phyloP scores from a whole-genome alignment of 129 eudicot species.

The Flaveria trinervia region DNA sequence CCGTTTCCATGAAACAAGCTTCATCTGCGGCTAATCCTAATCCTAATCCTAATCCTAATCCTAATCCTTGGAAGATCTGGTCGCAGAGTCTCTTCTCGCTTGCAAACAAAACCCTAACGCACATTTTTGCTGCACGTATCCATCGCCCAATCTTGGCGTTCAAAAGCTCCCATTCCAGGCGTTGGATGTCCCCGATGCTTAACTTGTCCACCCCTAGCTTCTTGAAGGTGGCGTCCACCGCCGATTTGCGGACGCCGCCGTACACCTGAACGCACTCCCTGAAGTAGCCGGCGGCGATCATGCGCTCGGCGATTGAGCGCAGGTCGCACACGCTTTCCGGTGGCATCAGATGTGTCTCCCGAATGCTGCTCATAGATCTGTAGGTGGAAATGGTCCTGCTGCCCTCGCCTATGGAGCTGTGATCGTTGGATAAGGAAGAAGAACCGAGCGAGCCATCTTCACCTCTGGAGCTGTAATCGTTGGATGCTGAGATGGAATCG shows the following conservation, averaged over 20 bases:
- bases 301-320: slow-evolving; percentile 56
- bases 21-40: slow-evolving; percentile 31
- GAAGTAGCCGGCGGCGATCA: slow-evolving; percentile 51
- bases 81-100: slow-evolving; percentile 55
- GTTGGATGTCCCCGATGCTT: slow-evolving; percentile 56
- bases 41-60: slow-evolving; percentile 32
- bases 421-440: slow-evolving; percentile 7
- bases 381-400: slow-evolving; percentile 22
- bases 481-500: slow-evolving; percentile 34
- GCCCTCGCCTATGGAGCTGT: too few relatives aligned
- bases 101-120: slow-evolving; percentile 50
- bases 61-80: slow-evolving; percentile 52
- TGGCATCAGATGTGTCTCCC: slow-evolving; percentile 60
- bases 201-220: slow-evolving; percentile 50
- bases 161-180: slow-evolving; percentile 53
- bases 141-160: slow-evolving; percentile 58
- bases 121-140: slow-evolving; percentile 55
- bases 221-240: slow-evolving; percentile 41
- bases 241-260: slow-evolving; percentile 49
- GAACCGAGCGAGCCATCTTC: slow-evolving; percentile 22
- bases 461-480: slow-evolving; percentile 13
- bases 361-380: slow-evolving; percentile 60
- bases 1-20: slow-evolving; percentile 58
- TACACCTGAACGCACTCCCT: slow-evolving; percentile 64
- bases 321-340: slow-evolving; percentile 46